Conservation (phyloP, 371 early-diverging fungal genomes). For the Lichtheimia ramosa region DNA sequence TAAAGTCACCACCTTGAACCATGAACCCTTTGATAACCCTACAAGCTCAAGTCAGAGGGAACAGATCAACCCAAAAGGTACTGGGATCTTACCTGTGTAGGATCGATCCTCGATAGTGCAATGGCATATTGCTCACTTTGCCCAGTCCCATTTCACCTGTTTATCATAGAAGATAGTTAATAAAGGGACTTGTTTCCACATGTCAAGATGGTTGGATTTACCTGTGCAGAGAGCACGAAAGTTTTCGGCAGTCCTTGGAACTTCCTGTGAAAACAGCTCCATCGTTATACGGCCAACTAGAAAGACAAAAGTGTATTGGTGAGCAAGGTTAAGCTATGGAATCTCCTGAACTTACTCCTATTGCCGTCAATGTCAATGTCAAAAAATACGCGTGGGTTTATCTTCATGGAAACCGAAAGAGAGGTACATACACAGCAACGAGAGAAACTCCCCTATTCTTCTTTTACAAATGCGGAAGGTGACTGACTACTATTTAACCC, state of each 20-base stretch:
- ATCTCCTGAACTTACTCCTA: constrained; percentile 31
- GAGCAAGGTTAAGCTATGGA: background rate
- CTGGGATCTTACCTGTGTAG: constrained; percentile 53
- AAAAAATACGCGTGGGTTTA: constrained; percentile 68
- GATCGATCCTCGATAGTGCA: constrained; percentile 67
- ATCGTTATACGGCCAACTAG: constrained; percentile 86
- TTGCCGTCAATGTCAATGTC: constrained; percentile 70
- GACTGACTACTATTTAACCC: background rate
- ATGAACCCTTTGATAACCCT: constrained; percentile 82
- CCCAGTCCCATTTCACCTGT: constrained; percentile 75
- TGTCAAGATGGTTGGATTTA: constrained; percentile 10
- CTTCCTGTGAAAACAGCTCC: constrained; percentile 91
- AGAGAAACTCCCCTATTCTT: no score
- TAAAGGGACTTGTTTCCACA: background rate
- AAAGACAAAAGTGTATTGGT: background rate
- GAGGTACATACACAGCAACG: no score
- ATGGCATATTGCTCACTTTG: constrained; percentile 60
- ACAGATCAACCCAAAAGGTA: background rate
- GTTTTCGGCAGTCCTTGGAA: constrained; percentile 98
- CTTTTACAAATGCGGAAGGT: background rate
- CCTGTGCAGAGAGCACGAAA: constrained; percentile 87
- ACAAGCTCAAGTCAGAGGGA: background rate
- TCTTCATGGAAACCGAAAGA: constrained; percentile 26
- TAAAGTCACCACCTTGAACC: constrained; percentile 81
- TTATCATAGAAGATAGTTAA: background rate